Evolutionary conservation across 768 basidiomycete genomes (phyloP).

Genomic region (Megacollybia marginata): DNA sequence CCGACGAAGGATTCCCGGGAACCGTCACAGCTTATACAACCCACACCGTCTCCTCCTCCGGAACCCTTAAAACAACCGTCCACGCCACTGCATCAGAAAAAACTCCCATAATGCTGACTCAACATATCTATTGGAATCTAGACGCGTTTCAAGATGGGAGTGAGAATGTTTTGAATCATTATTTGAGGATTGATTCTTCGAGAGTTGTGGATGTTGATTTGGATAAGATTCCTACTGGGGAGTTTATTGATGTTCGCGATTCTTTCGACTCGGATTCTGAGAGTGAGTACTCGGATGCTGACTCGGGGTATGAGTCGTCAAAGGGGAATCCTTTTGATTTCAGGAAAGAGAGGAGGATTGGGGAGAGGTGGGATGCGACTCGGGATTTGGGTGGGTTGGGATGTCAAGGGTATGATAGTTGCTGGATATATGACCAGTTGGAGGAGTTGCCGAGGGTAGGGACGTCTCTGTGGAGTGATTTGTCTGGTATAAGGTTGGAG

Average conservation of each 20-base stretch:
- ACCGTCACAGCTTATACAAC: slow-evolving; percentile 36
- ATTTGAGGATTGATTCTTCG: slow-evolving; percentile 21
- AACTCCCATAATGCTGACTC: slow-evolving; percentile 53
- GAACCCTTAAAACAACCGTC: slow-evolving; percentile 33
- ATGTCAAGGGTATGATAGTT: background rate
- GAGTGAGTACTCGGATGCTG: no score
- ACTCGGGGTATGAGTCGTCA: background rate
- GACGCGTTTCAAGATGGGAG: slow-evolving; percentile 40
- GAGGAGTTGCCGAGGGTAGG: background rate
- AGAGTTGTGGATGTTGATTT: slow-evolving; percentile 30
- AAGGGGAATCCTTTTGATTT: background rate
- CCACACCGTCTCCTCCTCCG: slow-evolving; percentile 37
- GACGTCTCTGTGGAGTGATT: slow-evolving; percentile 39
- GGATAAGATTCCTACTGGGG: slow-evolving; percentile 31
- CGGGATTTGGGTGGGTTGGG: background rate
- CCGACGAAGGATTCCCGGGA: slow-evolving; percentile 50
- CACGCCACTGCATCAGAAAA: slow-evolving; percentile 38
- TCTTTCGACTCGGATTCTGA: no score
- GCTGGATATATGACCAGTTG: slow-evolving; percentile 1
- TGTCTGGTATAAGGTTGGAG: slow-evolving; percentile 39
- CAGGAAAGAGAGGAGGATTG: background rate
- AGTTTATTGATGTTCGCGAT: slow-evolving; percentile 15
- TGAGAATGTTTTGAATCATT: slow-evolving; percentile 21
- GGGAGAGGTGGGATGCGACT: background rate
- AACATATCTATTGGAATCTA: slow-evolving; percentile 51